Conservation (phyloP, 2,329 filamentous ascomycete species). For the Microsporum ferrugineum region DNA sequence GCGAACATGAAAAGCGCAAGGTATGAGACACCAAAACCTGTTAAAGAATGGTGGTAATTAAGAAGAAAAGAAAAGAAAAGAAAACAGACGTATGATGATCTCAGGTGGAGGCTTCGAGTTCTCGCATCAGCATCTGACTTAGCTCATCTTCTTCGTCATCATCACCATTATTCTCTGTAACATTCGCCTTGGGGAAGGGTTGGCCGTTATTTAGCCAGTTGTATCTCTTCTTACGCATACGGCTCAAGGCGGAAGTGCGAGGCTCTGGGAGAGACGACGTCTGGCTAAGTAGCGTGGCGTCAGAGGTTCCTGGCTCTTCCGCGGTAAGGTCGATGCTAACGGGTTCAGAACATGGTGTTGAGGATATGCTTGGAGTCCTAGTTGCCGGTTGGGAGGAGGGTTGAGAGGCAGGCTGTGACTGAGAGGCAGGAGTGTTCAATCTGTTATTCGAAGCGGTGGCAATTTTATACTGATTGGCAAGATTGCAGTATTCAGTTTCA, state of each 20-base stretch:
- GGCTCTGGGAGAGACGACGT: not conserved
- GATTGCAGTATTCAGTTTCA: not conserved
- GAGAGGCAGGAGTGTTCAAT: not conserved
- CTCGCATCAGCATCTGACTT: slow-evolving; percentile 19
- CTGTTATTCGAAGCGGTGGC: not conserved
- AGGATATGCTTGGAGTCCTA: slow-evolving; percentile 16
- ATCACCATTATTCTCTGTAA: not conserved
- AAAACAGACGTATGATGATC: not conserved
- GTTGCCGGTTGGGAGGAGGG: not conserved
- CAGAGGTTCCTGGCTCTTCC: not conserved
- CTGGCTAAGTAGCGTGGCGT: not conserved
- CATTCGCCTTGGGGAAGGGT: not conserved
- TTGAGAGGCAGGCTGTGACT: not conserved
- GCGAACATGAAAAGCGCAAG: too few relatives aligned
- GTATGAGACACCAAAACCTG: not conserved
- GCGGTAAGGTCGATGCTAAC: slow-evolving; percentile 12
- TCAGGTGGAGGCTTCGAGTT: slow-evolving; percentile 13
- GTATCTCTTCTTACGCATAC: slow-evolving; percentile 24
- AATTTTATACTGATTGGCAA: not conserved
- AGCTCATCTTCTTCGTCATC: slow-evolving; percentile 6
- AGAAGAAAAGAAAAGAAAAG: not conserved
- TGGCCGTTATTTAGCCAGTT: slow-evolving; percentile 19
- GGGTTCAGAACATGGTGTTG: slow-evolving; percentile 5
- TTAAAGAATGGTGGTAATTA: not conserved
- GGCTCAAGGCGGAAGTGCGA: slow-evolving; percentile 15